Percentiles rank a stretch among this genome's conserved stretches.
These are phyloP conservation scores for Fusarium tjaetaba DNA, from an alignment of 2,329 filamentous ascomycete species.

Conservation along the genomic window DNA sequence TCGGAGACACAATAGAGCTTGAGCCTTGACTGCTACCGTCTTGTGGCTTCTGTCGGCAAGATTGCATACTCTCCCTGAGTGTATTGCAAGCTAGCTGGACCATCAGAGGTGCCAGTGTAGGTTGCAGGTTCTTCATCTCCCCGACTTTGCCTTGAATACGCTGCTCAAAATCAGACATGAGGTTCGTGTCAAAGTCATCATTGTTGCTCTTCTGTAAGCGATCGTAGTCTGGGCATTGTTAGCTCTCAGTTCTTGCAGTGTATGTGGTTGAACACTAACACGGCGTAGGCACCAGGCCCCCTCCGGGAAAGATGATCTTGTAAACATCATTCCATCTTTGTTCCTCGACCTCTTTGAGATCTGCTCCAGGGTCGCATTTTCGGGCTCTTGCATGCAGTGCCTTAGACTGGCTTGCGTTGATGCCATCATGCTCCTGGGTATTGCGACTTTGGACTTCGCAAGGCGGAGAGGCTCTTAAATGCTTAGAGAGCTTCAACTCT, in stretches of 20 bases:
- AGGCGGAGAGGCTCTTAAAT: background rate
- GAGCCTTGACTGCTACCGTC: background rate
- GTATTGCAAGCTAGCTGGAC: background rate
- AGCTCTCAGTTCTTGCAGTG: background rate
- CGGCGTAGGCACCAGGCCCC: conserved; percentile 5
- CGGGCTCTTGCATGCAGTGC: conserved; percentile 3
- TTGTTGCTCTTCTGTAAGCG: background rate
- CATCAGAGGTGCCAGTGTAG: background rate
- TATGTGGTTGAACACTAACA: conserved; percentile 20
- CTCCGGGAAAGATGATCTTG: conserved; percentile 25
- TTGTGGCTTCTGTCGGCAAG: background rate
- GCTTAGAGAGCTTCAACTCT: background rate
- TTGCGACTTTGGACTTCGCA: conserved; percentile 6
- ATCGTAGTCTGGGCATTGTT: conserved; percentile 15
- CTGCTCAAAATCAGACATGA: conserved; percentile 1
- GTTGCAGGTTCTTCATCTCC: background rate
- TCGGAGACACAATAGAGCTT: background rate
- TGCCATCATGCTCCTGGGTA: conserved; percentile 11
- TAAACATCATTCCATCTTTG: conserved; percentile 27
- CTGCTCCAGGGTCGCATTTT: background rate
- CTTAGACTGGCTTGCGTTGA: conserved; percentile 8
- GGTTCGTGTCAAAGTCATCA: background rate
- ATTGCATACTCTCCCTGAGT: conserved; percentile 4
- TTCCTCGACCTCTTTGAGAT: conserved; percentile 8
- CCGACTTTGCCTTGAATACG: background rate